Conservation (phyloP, 179 eudicot species). For the Drosera spatulata region DNA sequence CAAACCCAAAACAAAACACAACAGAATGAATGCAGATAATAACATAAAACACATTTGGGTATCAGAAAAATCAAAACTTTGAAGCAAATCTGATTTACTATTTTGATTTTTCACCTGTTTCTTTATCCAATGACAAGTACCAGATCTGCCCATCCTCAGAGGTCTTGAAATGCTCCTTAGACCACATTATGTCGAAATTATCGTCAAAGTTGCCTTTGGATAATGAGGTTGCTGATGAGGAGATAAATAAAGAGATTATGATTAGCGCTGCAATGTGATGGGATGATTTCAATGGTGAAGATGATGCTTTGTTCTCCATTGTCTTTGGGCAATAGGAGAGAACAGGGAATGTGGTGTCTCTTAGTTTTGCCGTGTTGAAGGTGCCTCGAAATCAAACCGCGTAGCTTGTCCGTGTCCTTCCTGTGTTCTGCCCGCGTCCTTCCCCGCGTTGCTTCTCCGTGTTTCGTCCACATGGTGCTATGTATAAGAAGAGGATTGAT, state of each 20-base stretch:
- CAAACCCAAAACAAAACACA: constrained; percentile 1
- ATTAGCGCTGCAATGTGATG: background rate
- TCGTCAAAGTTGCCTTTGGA: constrained; percentile 40
- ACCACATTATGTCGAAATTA: constrained; percentile 58
- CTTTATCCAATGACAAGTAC: constrained; percentile 57
- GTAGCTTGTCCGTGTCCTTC: too few relatives aligned
- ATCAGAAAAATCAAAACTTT: background rate
- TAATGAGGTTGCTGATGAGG: constrained; percentile 28
- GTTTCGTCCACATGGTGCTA: too few relatives aligned
- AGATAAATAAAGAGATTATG: constrained; percentile 15
- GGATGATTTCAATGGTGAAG: background rate
- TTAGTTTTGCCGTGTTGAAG: too few relatives aligned
- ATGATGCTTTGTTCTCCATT: background rate
- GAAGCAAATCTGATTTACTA: background rate
- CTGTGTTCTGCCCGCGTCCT: too few relatives aligned
- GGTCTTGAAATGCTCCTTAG: constrained; percentile 64
- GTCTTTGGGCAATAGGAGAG: background rate
- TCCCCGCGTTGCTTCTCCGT: too few relatives aligned
- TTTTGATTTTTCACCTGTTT: constrained; percentile 35
- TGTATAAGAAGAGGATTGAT: too few relatives aligned
- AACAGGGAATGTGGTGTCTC: too few relatives aligned
- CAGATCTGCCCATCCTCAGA: constrained; percentile 82
- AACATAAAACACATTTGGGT: background rate
- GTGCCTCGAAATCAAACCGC: too few relatives aligned
- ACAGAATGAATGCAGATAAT: background rate